Evolutionary conservation across 1,139 yeast genomes (phyloP), one percentile per base, ranked within the genome.

Genomic region (Hyphopichia fennica): DNA sequence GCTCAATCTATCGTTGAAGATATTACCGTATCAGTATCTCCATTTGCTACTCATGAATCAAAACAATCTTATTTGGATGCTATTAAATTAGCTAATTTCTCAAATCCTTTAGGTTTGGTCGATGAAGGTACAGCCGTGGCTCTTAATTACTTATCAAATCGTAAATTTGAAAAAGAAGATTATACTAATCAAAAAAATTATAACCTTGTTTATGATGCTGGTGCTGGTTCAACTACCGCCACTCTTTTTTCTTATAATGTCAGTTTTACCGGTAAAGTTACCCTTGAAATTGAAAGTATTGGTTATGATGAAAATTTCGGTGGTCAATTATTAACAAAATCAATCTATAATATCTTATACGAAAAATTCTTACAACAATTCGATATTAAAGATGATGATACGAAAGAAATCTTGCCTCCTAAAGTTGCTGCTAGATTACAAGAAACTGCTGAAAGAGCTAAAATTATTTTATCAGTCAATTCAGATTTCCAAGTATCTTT

Each of bases 61-160:
- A 79, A 96, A 55, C 71, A 69, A 37, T 87, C 96, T 0, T 66
- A 89, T 39, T 67, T 77, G 35, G 96, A 89, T 54, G 82, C 95
- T 3, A 84, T 86, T 35, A 77, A 77, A 37, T 68, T 88, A 42
- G 87, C 96, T 1, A 88, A 85, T 17, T 68, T 87, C 51, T 54
- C 69, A 18, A 74, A 77, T 33, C 75, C 83, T 17, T 75, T 85
- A 47, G 81, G 86, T 0, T 68, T 89, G 40, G 86, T 91, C 2
- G 93, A 87, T 56, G 98, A 93, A 60, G 98, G 97, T 15, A 69
- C 89, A 15, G 91, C 98, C 2, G 93, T 89, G 18, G 96, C 96
- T 1, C 68, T 88, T 38, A 89, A 90, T 58, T 90, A 81, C 59
- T 75, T 79, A 16, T 72, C 84, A 34, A 75, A 73, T 31, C 69